Evolutionary conservation across 2,329 filamentous ascomycete genomes (phyloP), one percentile per base, ranked within the genome.

Genomic region (Aureobasidium sp.): DNA sequence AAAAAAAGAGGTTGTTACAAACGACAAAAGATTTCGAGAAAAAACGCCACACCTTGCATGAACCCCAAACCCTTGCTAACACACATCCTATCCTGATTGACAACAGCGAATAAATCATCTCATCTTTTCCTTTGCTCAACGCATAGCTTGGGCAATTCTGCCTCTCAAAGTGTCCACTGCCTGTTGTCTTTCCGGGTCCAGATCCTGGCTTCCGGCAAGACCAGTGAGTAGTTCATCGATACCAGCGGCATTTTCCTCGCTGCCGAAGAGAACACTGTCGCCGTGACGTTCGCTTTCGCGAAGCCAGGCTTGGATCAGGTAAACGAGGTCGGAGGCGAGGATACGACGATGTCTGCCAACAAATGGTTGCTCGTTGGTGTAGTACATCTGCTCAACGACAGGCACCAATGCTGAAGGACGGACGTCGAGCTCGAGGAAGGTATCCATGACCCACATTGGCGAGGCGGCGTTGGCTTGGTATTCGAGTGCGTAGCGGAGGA

Each of bases 301-400:
- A 65, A 81, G 83, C 87, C 87, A 90, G 60, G 78, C 75, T 61
- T 81, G 75, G 4, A 85, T 76, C 3, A 86, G 73, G 66, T 87
- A 85, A 0, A 87, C 73, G 45, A 88, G 80, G 70, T 88, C 85
- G 30, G 79, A 78, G 3, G 83, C 83, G 7, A 89, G 76, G 62
- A 81, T 74, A 45, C 79, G 78, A 49, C 83, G 78, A 61, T 83
- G 82, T 4, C 76, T 72, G 5, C 83, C 84, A 13, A 63, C 64
- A 71, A 89, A 90, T 0, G 87, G 86, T 6, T 81, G 76, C 67
- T 87, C 83, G 65, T 87, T 84, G 41, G 82, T 82, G 72, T 87
- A 88, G 75, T 85, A 89, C 73, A 89, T 82, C 32, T 77, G 75
- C 69, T 89, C 86, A 10, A 90, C 75, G 1, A 85, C 81, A 1